These are phyloP conservation scores for Kwoniella shivajii DNA, from an alignment of 1,284 basidiomycete species.

Conservation along the genomic window DNA sequence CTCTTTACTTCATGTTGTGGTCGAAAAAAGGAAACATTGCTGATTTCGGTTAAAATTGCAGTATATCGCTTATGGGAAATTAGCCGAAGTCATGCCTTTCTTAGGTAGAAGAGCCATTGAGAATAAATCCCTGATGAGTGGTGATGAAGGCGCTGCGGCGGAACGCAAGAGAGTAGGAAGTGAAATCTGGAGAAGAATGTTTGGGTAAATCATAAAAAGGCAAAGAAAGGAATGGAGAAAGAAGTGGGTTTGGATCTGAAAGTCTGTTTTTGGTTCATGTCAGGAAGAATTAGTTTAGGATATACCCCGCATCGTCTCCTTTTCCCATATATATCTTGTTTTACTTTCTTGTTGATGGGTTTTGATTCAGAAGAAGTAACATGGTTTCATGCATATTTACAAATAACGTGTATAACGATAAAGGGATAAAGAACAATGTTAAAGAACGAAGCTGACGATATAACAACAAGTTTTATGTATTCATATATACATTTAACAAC, in stretches of 20 bases:
- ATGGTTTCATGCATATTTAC: no score
- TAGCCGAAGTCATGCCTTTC: constrained; percentile 76
- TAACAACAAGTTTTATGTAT: no score
- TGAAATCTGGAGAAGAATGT: constrained; percentile 60
- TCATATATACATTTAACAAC: no score
- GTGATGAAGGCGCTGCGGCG: constrained; percentile 61
- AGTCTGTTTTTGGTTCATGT: no score
- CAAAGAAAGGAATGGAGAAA: neutral
- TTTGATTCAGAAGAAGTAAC: no score
- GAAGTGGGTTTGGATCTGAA: no score
- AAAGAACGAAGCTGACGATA: no score
- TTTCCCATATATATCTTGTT: no score
- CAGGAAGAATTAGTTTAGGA: neutral
- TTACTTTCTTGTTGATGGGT: no score
- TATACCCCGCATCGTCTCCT: no score
- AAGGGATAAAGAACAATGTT: no score
- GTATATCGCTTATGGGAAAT: constrained; percentile 80
- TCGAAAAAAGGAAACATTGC: neutral
- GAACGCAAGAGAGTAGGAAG: constrained; percentile 62
- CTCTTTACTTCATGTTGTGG: neutral
- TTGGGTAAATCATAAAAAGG: constrained; percentile 25
- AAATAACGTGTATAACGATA: no score
- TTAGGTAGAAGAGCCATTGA: constrained; percentile 74
- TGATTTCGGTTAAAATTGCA: constrained; percentile 38
- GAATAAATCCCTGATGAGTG: constrained; percentile 68